Base-by-base conservation (phyloP, 2,329 filamentous ascomycete species). In the Rutstroemia sydowiana region DNA sequence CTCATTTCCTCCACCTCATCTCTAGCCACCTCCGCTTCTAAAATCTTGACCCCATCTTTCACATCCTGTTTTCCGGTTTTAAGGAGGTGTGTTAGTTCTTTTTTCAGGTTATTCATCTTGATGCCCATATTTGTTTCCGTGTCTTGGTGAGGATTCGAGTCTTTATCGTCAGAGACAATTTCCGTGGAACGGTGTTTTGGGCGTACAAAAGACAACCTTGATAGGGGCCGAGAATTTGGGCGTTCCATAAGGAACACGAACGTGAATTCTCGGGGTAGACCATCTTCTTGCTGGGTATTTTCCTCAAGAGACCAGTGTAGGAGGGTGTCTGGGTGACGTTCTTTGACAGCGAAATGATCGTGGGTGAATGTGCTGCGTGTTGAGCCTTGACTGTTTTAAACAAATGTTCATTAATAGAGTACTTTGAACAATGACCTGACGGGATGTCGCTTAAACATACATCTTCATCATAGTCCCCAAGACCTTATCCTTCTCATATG, bases 241-340 rank as follows among this genome's bases (percentile, higher is more conserved):
- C 59, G 48, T 34, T 61, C 58, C 5, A 76, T 63, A 5, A 77
- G 61, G 64, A 76, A 69, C 14, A 74, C 73, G 57, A 76, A 76
- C 2, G 74, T 75, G 45, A 76, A 75, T 52, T 76, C 74, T 8
- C 74, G 68, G 9, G 74, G 74, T 4, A 77, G 60, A 2, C 74
- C 74, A 4, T 72, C 73, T 21, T 69, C 67, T 56, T 76, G 73
- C 8, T 76, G 61, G 34, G 59, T 55, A 51, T 76, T 77, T 48
- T 77, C 74, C 49, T 74, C 71, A 1, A 77, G 64, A 4, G 74
- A 74, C 74, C 73, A 77, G 13, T 76, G 68, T 8, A 75, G 66
- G 55, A 72, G 54, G 0, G 59, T 59, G 49, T 62, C 57, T 10
- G 53, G 54, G 10, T 53, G 32, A 18, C 48, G 48, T 3, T 20